Evolutionary conservation across 495 filamentous ascomycete species (phyloP).

Genomic region (Cercophora newfieldiana): DNA sequence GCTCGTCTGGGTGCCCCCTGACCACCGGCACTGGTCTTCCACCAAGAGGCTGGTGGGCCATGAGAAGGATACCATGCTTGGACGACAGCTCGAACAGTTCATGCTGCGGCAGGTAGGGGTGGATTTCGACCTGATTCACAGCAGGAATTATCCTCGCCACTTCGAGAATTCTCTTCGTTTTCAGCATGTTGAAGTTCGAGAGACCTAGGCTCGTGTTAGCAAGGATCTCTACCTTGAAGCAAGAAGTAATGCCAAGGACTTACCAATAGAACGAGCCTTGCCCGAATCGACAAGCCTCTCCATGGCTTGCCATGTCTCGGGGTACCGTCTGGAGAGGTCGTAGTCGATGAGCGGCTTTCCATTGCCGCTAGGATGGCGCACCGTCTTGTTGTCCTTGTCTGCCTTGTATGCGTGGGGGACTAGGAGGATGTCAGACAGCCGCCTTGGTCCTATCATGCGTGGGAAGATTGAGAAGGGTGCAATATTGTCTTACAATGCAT

Average conservation of each 20-base stretch:
- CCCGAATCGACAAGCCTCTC: conserved; percentile 36
- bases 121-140: conserved; percentile 44
- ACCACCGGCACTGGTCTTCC: conserved; percentile 45
- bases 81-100: conserved; percentile 52
- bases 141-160: conserved; percentile 34
- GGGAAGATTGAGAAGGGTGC: neutral
- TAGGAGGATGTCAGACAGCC: conserved; percentile 11
- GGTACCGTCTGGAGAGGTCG: conserved; percentile 34
- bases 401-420: conserved; percentile 40
- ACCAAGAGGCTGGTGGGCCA: conserved; percentile 62
- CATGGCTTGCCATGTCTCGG: conserved; percentile 40
- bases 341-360: conserved; percentile 38
- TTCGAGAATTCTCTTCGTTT: conserved; percentile 34
- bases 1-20: conserved; percentile 29
- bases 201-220: conserved; percentile 22
- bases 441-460: neutral
- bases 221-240: neutral
- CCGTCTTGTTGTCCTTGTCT: conserved; percentile 29
- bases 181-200: conserved; percentile 42
- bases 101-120: conserved; percentile 47
- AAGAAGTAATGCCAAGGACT: neutral
- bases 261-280: conserved; percentile 38
- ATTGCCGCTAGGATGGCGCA: conserved; percentile 39
- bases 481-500: conserved; percentile 33
- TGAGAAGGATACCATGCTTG: conserved; percentile 59